phyloP scores from a whole-genome alignment of 495 filamentous ascomycete species.

The Paragyromitra xinjiangensis region DNA sequence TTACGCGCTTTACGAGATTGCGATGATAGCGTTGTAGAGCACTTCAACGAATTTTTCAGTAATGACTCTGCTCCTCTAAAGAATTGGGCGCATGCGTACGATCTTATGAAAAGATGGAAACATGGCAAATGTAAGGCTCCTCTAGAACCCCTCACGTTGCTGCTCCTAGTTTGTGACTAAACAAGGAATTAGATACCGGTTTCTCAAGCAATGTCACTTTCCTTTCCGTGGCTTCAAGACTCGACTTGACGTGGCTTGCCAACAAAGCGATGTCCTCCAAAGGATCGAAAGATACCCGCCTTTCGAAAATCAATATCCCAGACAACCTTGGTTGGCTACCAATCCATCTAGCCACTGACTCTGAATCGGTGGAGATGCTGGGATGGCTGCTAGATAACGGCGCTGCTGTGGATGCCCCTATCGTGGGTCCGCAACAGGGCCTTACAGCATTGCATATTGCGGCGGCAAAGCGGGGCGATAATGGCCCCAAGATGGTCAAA shows the following conservation, averaged over 20 bases:
- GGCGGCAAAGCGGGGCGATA: conserved; percentile 1
- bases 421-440: not conserved
- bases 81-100: conserved; percentile 23
- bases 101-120: conserved; percentile 18
- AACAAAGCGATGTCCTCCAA: not conserved
- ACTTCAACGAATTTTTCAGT: conserved; percentile 5
- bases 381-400: conserved; percentile 11
- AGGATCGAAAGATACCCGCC: not conserved
- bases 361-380: conserved; percentile 14
- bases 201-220: conserved; percentile 1
- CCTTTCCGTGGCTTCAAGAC: conserved; percentile 15
- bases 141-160: not conserved
- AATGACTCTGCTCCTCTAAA: conserved; percentile 6
- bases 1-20: conserved; percentile 5
- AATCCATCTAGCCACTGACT: conserved; percentile 16
- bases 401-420: not conserved
- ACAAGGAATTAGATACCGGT: conserved; percentile 3
- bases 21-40: not conserved
- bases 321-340: conserved; percentile 19
- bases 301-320: conserved; percentile 10
- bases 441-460: conserved; percentile 25
- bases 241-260: conserved; percentile 17
- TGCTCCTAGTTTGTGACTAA: not conserved
- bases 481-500: conserved; percentile 17
- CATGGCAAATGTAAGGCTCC: conserved; percentile 16